Evolutionary conservation across 2,329 filamentous ascomycete genomes (phyloP), one percentile per base, ranked within the genome.

Genomic region (Sporothrix schenckii): DNA sequence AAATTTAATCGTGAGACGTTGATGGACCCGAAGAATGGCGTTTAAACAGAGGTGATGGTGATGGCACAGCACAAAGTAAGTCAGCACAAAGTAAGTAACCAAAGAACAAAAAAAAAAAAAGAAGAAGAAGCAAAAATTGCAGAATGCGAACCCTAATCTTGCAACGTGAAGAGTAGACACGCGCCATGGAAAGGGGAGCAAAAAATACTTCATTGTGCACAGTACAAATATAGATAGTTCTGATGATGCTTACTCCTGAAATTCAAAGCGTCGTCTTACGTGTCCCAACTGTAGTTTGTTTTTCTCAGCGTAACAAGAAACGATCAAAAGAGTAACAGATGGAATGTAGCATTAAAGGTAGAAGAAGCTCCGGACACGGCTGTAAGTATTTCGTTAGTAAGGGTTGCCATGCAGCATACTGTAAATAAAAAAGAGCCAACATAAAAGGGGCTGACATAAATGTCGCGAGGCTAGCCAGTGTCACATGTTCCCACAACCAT

Each of bases 341-440:
- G 6, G 11, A 3, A 44, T 14, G 41, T 44, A 16, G 41, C 16
- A 47, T 58, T 5, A 68, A 34, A 68, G 39, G 41, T 68, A 68
- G 11, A 68, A 68, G 39, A 67, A 56, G 47, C 50, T 67, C 21
- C 65, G 65, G 14, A 67, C 30, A 14, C 65, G 65, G 30, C 65
- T 67, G 50, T n/a, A 34, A 13, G 19, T 9, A 13, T 54, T 4
- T 44, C 4, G 65, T 67, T 21, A 67, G 65, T 67, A 19, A 44
- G 6, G 41, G 7, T 1, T 39, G 11, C 14, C 13, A 13, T n/a
- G 16, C 14, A n/a, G 30, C 16, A 19, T 58, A 16, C 7, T 16
- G 16, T 7, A 58, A 16, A 30, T 34, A 58, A 49, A 49, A 49
- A 50, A 19, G 14, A 50, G n/a, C 11, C 3, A 44, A 4, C 34